These are phyloP conservation scores for Coemansia sp. DNA, from an alignment of 192 early-diverging fungal species.

Conservation along the genomic window DNA sequence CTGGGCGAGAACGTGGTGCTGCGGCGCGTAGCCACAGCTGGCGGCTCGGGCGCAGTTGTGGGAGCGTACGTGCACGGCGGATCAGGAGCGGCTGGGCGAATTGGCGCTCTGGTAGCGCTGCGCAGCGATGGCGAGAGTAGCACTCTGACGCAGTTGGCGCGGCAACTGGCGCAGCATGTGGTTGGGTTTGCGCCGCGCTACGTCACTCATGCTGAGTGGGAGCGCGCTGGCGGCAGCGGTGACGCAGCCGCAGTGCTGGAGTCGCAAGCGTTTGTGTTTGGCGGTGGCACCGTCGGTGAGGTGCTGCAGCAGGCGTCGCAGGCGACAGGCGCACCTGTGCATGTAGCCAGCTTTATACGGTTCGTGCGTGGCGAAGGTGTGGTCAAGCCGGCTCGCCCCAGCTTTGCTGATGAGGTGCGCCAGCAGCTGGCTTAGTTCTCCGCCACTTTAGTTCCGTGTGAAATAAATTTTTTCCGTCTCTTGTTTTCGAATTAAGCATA, in stretches of 20 bases:
- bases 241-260: constrained; percentile 58
- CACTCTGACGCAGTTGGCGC: constrained; percentile 60
- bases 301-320: constrained; percentile 58
- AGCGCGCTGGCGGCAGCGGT: constrained; percentile 35
- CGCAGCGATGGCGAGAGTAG: constrained; percentile 16
- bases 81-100: constrained; percentile 62
- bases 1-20: constrained; percentile 88
- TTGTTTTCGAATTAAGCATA: background rate
- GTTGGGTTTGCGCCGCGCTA: constrained; percentile 76
- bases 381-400: constrained; percentile 64
- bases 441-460: background rate
- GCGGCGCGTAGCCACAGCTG: constrained; percentile 59
- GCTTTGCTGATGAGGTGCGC: constrained; percentile 83
- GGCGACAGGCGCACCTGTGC: constrained; percentile 52
- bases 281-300: constrained; percentile 66
- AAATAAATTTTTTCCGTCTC: constrained; percentile 1
- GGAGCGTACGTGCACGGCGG: constrained; percentile 74
- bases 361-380: constrained; percentile 86
- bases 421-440: constrained; percentile 38
- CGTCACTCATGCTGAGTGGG: constrained; percentile 48
- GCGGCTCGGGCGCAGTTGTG: constrained; percentile 39
- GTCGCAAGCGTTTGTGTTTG: constrained; percentile 73
- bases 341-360: constrained; percentile 70
- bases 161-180: constrained; percentile 82
- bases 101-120: constrained; percentile 78